Evolutionary conservation across 495 filamentous ascomycete species (phyloP).

Genomic region (Neurospora sp.): DNA sequence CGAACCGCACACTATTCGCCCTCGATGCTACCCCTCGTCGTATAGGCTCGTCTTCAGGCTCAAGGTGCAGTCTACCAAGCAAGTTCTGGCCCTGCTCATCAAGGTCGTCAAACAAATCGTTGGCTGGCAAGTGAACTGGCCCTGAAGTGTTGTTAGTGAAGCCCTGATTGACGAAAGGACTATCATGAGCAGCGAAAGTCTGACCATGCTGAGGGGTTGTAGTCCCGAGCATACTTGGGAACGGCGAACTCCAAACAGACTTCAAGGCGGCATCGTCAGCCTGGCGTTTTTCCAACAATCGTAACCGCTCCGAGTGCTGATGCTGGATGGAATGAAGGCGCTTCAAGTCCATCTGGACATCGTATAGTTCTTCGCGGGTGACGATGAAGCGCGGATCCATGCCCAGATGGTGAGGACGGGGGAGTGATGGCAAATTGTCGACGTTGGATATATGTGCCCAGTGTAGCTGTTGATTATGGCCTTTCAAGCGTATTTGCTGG

Average conservation of each 20-base stretch:
- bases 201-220: constrained; percentile 69
- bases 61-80: constrained; percentile 62
- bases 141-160: constrained; percentile 40
- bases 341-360: constrained; percentile 78
- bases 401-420: constrained; percentile 16
- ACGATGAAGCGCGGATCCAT: constrained; percentile 46
- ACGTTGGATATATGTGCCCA: neutral
- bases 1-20: constrained; percentile 97
- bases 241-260: constrained; percentile 83
- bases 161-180: constrained; percentile 1
- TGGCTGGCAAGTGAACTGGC: constrained; percentile 58
- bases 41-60: constrained; percentile 72
- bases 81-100: constrained; percentile 68
- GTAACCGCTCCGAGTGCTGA: constrained; percentile 71
- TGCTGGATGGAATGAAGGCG: constrained; percentile 68
- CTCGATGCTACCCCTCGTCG: constrained; percentile 76
- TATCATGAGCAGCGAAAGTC: constrained; percentile 9
- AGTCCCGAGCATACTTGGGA: constrained; percentile 65
- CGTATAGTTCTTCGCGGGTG: constrained; percentile 66
- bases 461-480: neutral
- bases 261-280: constrained; percentile 73
- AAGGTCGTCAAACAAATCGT: constrained; percentile 59
- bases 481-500: neutral
- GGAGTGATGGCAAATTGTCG: neutral
- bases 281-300: constrained; percentile 69